Evolutionary conservation across 257 asterid genomes (phyloP).

Genomic region (Echium plantagineum): DNA sequence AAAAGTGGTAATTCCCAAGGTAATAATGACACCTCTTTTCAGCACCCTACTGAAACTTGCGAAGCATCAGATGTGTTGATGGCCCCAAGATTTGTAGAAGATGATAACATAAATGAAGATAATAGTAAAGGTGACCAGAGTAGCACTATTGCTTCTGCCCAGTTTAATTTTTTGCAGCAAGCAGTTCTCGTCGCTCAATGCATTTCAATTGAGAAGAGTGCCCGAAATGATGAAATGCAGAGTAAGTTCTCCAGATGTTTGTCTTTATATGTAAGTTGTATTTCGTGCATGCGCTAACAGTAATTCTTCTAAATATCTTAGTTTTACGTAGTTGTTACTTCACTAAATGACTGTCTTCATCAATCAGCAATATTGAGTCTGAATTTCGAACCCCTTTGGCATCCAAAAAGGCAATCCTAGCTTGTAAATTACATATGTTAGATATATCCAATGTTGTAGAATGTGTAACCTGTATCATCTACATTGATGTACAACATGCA

Average conservation of each 20-base stretch:
- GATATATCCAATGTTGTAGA: not conserved
- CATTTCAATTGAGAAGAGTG: slow-evolving; percentile 49
- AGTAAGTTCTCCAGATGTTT: slow-evolving; percentile 25
- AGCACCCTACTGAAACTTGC: slow-evolving; percentile 37
- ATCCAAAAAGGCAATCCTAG: no score
- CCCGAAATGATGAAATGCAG: slow-evolving; percentile 72
- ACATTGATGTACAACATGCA: not conserved
- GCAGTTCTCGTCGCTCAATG: slow-evolving; percentile 73
- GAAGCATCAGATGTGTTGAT: slow-evolving; percentile 74
- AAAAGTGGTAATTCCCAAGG: slow-evolving; percentile 12
- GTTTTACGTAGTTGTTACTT: not conserved
- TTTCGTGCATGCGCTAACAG: not conserved
- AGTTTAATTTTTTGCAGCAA: slow-evolving; percentile 61
- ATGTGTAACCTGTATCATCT: not conserved
- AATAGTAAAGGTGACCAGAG: slow-evolving; percentile 24
- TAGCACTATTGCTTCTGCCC: slow-evolving; percentile 29
- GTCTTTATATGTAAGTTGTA: slow-evolving; percentile 4
- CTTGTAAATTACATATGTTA: no score
- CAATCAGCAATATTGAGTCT: not conserved
- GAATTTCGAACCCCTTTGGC: no score
- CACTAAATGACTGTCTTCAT: not conserved
- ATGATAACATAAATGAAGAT: slow-evolving; percentile 24
- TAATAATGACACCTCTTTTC: slow-evolving; percentile 23
- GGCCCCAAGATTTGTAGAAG: slow-evolving; percentile 58
- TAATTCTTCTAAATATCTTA: not conserved